Evolutionary conservation across 331 rosid genomes (phyloP).

Genomic region (Ulmus americana): DNA sequence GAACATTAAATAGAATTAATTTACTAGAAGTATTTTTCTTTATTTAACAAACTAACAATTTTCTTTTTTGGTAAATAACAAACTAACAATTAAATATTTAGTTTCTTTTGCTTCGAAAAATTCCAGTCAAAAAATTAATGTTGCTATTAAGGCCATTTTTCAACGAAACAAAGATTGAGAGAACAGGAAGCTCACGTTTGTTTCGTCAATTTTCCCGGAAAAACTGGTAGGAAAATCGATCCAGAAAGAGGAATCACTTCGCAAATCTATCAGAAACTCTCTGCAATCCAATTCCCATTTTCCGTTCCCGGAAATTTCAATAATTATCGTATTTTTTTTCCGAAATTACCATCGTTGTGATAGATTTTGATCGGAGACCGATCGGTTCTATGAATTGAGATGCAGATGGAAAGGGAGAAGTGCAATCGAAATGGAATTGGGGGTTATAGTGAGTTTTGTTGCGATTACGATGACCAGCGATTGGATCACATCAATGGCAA

Average conservation of each 20-base stretch:
- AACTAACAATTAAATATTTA: not conserved
- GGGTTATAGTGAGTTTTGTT: conserved; percentile 14
- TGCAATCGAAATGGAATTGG: conserved; percentile 27
- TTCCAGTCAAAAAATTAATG: not conserved
- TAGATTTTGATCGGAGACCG: conserved; percentile 12
- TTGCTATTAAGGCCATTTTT: not conserved
- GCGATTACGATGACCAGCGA: conserved; percentile 17
- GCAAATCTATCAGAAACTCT: not conserved
- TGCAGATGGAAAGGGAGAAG: conserved; percentile 38
- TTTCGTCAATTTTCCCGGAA: conserved; percentile 20
- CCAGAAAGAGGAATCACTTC: not conserved
- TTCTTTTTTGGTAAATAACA: too few relatives aligned
- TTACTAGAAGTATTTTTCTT: too few relatives aligned
- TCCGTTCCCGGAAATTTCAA: not conserved
- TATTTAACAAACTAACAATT: too few relatives aligned
- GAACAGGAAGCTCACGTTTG: not conserved
- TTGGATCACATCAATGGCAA: conserved; percentile 7
- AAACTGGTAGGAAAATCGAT: conserved; percentile 20
- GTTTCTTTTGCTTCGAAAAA: not conserved
- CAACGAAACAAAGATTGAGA: not conserved
- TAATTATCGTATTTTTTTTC: not conserved
- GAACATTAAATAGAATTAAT: too few relatives aligned
- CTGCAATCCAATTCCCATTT: not conserved
- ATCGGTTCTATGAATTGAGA: conserved; percentile 5
- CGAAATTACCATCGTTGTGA: conserved; percentile 7